Base-by-base conservation (phyloP, 169 alveolate species). In the Ichthyophthirius multifiliis region DNA sequence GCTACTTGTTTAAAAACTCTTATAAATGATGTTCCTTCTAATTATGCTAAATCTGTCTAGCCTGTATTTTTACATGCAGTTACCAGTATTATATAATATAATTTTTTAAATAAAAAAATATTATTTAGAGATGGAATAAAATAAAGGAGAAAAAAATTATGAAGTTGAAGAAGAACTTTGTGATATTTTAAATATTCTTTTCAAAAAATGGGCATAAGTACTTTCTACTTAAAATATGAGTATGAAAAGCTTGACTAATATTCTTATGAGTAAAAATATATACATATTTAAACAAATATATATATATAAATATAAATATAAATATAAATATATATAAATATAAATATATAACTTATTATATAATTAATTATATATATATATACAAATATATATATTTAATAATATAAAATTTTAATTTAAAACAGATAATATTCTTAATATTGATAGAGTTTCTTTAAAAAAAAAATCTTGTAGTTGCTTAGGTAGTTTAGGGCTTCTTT, bases 1-100 rank as follows among this genome's bases (percentile, higher is more conserved):
- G 89, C 97, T 12, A 88, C 93, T 43, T 92, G 95, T 75, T 76
- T 91, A 75, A 90, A 92, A 83, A 88, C 93, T 37, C 86, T 90
- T 35, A 86, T 90, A 43, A 65, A 85, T 67, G 96, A 90, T 74
- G 83, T 93, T 75, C 79, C 80, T 37, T 92, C 88, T 15, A 74
- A 82, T 41, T 78, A 84, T 37, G 83, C 93, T 27, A 55, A 55
- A 39, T 34, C 71, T 55, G 71, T 55, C 13, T 27, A 55, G 31
- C 71, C 71, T 55, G 31, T 55, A 3, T 39, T 55, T 23, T 55
- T 55, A 23, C 71, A 55, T 23, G 71, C 71, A 4, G 31, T 55
- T n/a, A n/a, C n/a, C n/a, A n/a, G n/a, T n/a, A n/a, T n/a, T n/a
- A n/a, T n/a, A n/a, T n/a, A n/a, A n/a, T 47, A 15, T 47, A 46